These are phyloP conservation scores for Calocera cornea DNA, from an alignment of 768 basidiomycete genomes.

Conservation along the genomic window DNA sequence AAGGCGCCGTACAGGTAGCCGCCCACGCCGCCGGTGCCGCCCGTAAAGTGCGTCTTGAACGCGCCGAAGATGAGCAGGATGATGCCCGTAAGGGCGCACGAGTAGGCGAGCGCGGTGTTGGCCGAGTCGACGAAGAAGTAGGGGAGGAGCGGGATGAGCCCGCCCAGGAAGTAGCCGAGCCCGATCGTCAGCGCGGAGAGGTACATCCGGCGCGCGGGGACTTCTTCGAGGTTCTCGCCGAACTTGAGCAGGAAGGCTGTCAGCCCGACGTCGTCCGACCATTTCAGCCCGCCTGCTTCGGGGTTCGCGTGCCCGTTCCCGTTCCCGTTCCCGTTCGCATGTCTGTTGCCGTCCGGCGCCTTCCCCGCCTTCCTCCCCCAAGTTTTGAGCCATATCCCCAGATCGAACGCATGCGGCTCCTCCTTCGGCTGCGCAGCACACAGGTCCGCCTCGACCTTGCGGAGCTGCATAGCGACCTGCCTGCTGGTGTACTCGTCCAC, in stretches of 20 bases:
- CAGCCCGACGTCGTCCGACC: slow-evolving; percentile 69
- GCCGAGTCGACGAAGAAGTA: slow-evolving; percentile 79
- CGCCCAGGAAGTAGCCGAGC: slow-evolving; percentile 83
- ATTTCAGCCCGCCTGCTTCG: slow-evolving; percentile 45
- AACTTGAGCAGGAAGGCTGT: slow-evolving; percentile 93
- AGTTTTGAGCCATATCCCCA: not conserved
- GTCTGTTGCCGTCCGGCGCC: slow-evolving; percentile 5
- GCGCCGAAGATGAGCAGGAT: slow-evolving; percentile 82
- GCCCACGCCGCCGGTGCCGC: slow-evolving; percentile 45
- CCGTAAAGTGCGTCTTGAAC: slow-evolving; percentile 77
- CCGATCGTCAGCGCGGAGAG: slow-evolving; percentile 91
- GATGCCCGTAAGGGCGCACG: slow-evolving; percentile 57
- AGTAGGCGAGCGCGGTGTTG: slow-evolving; percentile 32
- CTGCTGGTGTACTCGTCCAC: slow-evolving; percentile 71
- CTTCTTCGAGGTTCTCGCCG: slow-evolving; percentile 92
- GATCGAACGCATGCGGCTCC: not conserved
- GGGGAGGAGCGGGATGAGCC: slow-evolving; percentile 80
- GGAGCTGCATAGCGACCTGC: slow-evolving; percentile 61
- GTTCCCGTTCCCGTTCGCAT: slow-evolving; percentile 10
- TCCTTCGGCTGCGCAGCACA: slow-evolving; percentile 12
- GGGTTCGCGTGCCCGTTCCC: slow-evolving; percentile 28
- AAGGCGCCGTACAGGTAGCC: slow-evolving; percentile 81
- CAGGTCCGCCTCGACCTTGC: slow-evolving; percentile 27
- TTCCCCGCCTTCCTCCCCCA: not conserved
- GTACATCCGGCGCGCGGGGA: slow-evolving; percentile 72